phyloP scores from a whole-genome alignment of 306 rosid species.

The Luffa acutangula region DNA sequence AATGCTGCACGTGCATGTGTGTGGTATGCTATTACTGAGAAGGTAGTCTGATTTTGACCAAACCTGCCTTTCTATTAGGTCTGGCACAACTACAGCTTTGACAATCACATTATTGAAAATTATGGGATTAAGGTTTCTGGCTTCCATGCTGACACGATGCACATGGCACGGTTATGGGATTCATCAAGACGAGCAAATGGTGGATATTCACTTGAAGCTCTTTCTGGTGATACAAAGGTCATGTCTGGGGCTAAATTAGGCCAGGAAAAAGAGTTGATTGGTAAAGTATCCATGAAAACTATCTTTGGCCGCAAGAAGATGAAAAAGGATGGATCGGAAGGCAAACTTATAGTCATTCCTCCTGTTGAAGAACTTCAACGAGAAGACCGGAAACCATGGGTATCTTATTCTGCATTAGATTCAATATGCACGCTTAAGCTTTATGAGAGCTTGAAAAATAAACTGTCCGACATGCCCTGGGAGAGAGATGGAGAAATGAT shows the following conservation, averaged over 20 bases:
- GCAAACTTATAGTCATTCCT: constrained; percentile 47
- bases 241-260: constrained; percentile 44
- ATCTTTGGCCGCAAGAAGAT: constrained; percentile 46
- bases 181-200: constrained; percentile 73
- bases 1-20: background rate
- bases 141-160: constrained; percentile 97
- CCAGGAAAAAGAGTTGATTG: constrained; percentile 29
- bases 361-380: constrained; percentile 91
- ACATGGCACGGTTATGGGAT: constrained; percentile 97
- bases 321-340: constrained; percentile 44
- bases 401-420: constrained; percentile 48
- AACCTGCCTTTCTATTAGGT: constrained; percentile 43
- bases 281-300: constrained; percentile 50
- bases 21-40: background rate
- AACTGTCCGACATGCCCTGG: constrained; percentile 23
- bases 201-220: constrained; percentile 95
- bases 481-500: constrained; percentile 22
- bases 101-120: constrained; percentile 80
- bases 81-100: constrained; percentile 98
- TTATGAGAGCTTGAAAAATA: constrained; percentile 35
- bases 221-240: constrained; percentile 52
- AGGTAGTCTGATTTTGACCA: constrained; percentile 16
- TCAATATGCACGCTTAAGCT: constrained; percentile 44
- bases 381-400: constrained; percentile 49
- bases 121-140: constrained; percentile 85